A percentile compares a stretch with the other conserved stretches of the same genome.
Evolutionary conservation across 2,329 filamentous ascomycete species (phyloP).

Genomic region (Fusarium coffeatum): DNA sequence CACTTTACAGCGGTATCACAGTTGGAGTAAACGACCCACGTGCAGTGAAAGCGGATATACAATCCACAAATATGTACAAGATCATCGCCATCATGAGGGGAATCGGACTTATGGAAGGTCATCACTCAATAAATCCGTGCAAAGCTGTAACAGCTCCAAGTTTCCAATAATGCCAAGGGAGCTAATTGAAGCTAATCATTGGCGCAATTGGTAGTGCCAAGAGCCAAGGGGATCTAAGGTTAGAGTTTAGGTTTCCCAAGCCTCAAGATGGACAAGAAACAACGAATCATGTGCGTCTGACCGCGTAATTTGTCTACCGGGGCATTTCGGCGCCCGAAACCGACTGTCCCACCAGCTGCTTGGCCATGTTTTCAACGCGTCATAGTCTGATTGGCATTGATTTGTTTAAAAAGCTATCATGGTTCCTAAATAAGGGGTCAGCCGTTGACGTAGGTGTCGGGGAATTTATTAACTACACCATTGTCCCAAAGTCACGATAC

Average conservation of each 20-base stretch:
- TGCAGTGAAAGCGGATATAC: background rate
- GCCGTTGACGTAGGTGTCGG: background rate
- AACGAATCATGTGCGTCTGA: slow-evolving; percentile 10
- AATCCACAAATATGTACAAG: background rate
- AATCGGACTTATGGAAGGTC: slow-evolving; percentile 15
- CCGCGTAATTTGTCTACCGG: slow-evolving; percentile 19
- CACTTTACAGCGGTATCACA: background rate
- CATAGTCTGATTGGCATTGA: background rate
- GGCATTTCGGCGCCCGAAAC: slow-evolving; percentile 19
- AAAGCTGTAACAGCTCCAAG: background rate
- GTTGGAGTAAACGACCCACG: background rate
- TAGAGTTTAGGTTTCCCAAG: slow-evolving; percentile 22
- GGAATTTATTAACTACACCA: background rate
- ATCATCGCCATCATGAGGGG: background rate
- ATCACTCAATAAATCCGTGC: slow-evolving; percentile 15
- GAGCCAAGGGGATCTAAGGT: slow-evolving; percentile 24
- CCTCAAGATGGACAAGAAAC: background rate
- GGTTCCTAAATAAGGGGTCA: background rate
- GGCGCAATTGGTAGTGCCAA: slow-evolving; percentile 2
- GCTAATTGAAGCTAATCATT: background rate
- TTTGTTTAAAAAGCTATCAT: background rate
- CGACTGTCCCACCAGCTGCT: background rate
- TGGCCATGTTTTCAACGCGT: slow-evolving; percentile 26
- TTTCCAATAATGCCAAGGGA: slow-evolving; percentile 19
- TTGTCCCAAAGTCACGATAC: background rate